Conservation (phyloP, 768 basidiomycete species). For the Steccherinum ochraceum region DNA sequence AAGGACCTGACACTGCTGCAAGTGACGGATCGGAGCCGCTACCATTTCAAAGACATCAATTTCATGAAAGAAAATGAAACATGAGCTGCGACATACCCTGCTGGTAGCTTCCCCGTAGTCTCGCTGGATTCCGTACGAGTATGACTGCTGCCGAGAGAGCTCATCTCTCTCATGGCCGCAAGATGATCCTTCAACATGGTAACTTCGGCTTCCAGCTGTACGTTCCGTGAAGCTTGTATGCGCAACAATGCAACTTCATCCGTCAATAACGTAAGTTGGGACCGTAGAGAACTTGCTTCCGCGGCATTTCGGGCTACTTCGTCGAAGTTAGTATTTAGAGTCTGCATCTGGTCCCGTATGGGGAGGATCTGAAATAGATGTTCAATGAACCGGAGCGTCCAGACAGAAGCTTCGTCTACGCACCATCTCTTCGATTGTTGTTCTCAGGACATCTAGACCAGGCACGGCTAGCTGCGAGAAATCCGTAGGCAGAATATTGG, state of each 20-base stretch:
- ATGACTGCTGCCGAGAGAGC: not conserved
- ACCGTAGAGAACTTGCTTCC: constrained; percentile 29
- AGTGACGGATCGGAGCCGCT: no score
- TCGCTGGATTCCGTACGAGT: not conserved
- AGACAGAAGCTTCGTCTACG: not conserved
- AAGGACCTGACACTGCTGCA: not conserved
- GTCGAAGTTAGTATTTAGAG: constrained; percentile 41
- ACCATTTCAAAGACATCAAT: no score
- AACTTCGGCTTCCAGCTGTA: constrained; percentile 13
- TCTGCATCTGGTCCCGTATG: constrained; percentile 42
- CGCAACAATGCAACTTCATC: constrained; percentile 29
- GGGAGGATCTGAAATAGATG: constrained; percentile 25
- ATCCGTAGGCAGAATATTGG: not conserved
- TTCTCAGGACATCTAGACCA: not conserved
- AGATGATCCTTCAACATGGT: constrained; percentile 4
- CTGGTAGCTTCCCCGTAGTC: not conserved
- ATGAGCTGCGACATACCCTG: not conserved
- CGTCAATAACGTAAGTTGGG: constrained; percentile 31
- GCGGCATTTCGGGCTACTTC: constrained; percentile 29
- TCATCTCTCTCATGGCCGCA: not conserved
- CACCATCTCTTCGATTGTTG: not conserved
- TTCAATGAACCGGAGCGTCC: not conserved
- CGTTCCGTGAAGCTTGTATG: constrained; percentile 7
- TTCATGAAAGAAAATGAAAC: no score
- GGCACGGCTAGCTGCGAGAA: not conserved